These are phyloP conservation scores for Gastrodia elata DNA, from an alignment of 106 monocot species.

Conservation along the genomic window DNA sequence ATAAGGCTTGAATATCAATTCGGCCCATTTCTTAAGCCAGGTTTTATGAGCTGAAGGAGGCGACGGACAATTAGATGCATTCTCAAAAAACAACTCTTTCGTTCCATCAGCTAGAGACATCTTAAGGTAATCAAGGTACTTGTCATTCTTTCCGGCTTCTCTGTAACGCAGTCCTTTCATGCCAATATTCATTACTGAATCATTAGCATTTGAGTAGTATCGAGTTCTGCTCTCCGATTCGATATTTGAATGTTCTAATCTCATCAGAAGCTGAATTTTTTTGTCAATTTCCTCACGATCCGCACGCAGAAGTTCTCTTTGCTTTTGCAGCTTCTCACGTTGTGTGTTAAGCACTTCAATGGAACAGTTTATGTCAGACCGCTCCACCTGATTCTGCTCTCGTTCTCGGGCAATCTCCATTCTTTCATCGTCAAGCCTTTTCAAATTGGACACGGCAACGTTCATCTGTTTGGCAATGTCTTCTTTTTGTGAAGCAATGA, in stretches of 20 bases:
- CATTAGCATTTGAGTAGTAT: conserved; percentile 3
- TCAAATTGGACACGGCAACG: conserved; percentile 45
- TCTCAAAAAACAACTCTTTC: background rate
- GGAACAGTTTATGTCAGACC: conserved; percentile 61
- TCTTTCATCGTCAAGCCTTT: conserved; percentile 62
- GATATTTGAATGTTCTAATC: conserved; percentile 40
- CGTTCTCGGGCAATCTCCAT: conserved; percentile 53
- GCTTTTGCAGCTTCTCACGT: conserved; percentile 78
- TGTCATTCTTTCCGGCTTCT: background rate
- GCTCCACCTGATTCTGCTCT: conserved; percentile 63
- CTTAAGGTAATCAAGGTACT: background rate
- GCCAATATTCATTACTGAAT: background rate
- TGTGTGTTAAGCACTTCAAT: conserved; percentile 64
- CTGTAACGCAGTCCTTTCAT: background rate
- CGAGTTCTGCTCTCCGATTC: conserved; percentile 54
- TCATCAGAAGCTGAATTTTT: conserved; percentile 49
- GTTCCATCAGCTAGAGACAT: background rate
- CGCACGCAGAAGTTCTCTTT: conserved; percentile 60
- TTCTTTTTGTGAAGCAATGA: conserved; percentile 60
- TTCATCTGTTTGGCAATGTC: conserved; percentile 42
- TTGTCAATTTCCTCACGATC: conserved; percentile 63
- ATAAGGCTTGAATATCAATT: conserved; percentile 45
- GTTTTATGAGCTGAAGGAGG: conserved; percentile 35
- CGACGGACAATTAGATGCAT: conserved; percentile 16
- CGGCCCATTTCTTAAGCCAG: conserved; percentile 61